Percentiles rank a stretch among this genome's conserved stretches.
These are phyloP conservation scores for Recurvomyces mirabilis DNA, from an alignment of 495 filamentous ascomycete species.

Conservation along the genomic window DNA sequence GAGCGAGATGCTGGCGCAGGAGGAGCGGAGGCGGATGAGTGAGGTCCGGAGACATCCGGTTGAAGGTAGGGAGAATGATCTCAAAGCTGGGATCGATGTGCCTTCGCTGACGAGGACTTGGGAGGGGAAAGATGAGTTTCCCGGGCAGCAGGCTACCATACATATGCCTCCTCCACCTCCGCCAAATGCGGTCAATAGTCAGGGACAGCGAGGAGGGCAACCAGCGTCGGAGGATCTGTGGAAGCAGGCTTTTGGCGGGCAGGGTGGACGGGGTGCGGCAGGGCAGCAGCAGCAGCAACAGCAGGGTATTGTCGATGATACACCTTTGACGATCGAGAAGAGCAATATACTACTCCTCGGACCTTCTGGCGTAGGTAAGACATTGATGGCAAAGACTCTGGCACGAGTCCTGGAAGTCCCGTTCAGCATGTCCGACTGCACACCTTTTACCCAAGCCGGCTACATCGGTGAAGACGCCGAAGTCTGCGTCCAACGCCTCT, in stretches of 20 bases:
- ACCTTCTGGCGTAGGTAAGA: conserved; percentile 93
- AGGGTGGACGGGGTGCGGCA: not conserved
- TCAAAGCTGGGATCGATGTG: conserved; percentile 13
- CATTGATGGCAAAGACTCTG: conserved; percentile 79
- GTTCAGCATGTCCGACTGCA: conserved; percentile 96
- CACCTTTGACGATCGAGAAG: conserved; percentile 77
- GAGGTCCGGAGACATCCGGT: conserved; percentile 28
- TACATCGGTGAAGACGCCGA: conserved; percentile 97
- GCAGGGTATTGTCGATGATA: conserved; percentile 36
- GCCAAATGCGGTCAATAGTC: not conserved
- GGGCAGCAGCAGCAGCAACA: not conserved
- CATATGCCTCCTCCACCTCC: conserved; percentile 24
- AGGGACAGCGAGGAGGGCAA: not conserved
- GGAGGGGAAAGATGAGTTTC: conserved; percentile 57
- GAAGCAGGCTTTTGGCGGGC: not conserved
- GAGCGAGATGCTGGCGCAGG: conserved; percentile 50
- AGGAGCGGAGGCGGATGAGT: conserved; percentile 34
- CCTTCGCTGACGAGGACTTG: conserved; percentile 19
- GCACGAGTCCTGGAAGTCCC: conserved; percentile 77
- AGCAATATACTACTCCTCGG: conserved; percentile 90
- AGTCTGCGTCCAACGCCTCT: conserved; percentile 75
- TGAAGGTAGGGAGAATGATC: conserved; percentile 40
- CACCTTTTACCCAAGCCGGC: conserved; percentile 90
- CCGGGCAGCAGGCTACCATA: conserved; percentile 57
- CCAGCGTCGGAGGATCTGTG: not conserved